These are phyloP conservation scores for Eucommia ulmoides DNA, from an alignment of 257 asterid species.

Conservation along the genomic window DNA sequence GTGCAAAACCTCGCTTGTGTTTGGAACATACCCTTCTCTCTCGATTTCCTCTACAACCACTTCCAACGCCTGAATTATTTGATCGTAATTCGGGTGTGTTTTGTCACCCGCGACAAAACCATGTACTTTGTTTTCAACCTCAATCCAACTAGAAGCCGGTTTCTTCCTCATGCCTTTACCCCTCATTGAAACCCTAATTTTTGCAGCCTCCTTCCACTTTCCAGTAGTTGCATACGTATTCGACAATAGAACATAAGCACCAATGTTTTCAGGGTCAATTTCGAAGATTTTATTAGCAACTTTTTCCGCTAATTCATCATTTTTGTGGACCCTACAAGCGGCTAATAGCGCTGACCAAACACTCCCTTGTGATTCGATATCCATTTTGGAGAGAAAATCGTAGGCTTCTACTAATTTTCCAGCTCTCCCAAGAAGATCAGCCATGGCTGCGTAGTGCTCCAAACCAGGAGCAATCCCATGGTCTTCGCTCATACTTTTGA, in stretches of 20 bases:
- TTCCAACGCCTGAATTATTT: conserved; percentile 29
- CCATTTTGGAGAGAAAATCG: conserved; percentile 40
- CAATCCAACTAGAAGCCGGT: conserved; percentile 68
- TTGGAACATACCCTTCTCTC: conserved; percentile 30
- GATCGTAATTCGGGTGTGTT: conserved; percentile 19
- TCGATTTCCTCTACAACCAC: conserved; percentile 30
- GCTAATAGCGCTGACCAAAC: conserved; percentile 69
- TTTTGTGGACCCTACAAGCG: conserved; percentile 47
- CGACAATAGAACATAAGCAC: conserved; percentile 53
- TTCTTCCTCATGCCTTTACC: conserved; percentile 29
- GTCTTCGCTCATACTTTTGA: conserved; percentile 36
- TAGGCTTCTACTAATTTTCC: conserved; percentile 69
- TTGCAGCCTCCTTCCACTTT: conserved; percentile 63
- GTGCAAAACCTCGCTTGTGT: conserved; percentile 30
- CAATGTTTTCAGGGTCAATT: conserved; percentile 46
- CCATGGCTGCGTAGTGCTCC: conserved; percentile 89
- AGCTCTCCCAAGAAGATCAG: conserved; percentile 55
- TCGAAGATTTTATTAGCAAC: conserved; percentile 34
- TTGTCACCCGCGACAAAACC: conserved; percentile 33
- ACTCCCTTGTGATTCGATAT: conserved; percentile 40
- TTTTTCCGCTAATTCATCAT: conserved; percentile 50
- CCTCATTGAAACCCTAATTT: conserved; percentile 46
- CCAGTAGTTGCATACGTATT: conserved; percentile 56
- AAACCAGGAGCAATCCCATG: conserved; percentile 45
- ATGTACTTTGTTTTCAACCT: conserved; percentile 23